Evolutionary conservation across 2,329 filamentous ascomycete genomes (phyloP), one percentile per base, ranked within the genome.

Genomic region (Aspergillus sp.): DNA sequence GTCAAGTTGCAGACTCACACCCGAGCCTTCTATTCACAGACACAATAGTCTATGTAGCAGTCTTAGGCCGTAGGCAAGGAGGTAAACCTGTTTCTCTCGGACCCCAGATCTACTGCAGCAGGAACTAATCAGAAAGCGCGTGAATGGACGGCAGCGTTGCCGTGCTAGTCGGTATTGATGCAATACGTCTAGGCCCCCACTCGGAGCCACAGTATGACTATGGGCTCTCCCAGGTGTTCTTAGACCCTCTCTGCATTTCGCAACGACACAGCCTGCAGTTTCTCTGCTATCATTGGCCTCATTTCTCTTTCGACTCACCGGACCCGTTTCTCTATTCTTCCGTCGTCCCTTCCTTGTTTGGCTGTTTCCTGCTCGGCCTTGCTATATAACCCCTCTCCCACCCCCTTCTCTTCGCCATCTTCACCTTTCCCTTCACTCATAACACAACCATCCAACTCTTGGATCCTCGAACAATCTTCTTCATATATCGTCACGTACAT

Each of bases 271-370:
- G 31, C 15, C 47, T 39, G 47, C 54, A 51, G 14, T 31, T 39
- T 54, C 53, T 40, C 46, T 35, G n/a, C 27, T 31, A 23, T 55
- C 27, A 55, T 52, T 51, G 33, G 48, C 27, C 48, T 48, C 27
- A 54, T 15, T 50, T 50, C 52, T 55, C 31, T 55, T 58, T 58
- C 50, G 46, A 55, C 54, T 58, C 56, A 58, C 56, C 56, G 56
- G 51, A 41, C 52, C 33, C 37, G 44, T 47, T 58, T 54, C 56
- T 55, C 37, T 50, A 37, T 37, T 37, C 41, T 50, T 53, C 49
- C 56, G 40, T 50, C 49, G 24, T 52, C 15, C 45, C 41, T 58
- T 45, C 31, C 52, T 40, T 44, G 31, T 58, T 58, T 44, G 51
- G 51, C 41, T 50, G 17, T 23, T 54, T 47, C 24, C 44, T 43